Conservation (phyloP, 345 rosid genomes). For the Citrus sp. region DNA sequence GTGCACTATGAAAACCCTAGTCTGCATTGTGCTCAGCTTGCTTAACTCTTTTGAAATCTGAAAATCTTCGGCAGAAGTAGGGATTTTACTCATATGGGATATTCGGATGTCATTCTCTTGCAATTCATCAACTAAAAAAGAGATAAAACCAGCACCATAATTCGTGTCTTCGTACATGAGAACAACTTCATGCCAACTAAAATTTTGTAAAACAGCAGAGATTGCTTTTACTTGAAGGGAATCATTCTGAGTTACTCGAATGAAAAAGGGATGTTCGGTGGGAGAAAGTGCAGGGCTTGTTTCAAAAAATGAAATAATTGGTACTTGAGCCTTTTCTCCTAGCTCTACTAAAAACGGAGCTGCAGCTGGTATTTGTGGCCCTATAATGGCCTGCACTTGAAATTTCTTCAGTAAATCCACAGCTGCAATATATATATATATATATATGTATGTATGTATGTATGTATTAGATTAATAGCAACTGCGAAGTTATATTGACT, state of each 20-base stretch:
- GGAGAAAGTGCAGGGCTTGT: conserved; percentile 28
- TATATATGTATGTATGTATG: too few relatives aligned
- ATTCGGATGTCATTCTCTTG: conserved; percentile 22
- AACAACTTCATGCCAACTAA: conserved; percentile 34
- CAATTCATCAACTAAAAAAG: conserved; percentile 28
- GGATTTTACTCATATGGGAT: conserved; percentile 18
- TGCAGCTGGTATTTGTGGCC: conserved; percentile 31
- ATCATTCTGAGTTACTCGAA: conserved; percentile 28
- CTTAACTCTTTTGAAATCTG: conserved; percentile 23
- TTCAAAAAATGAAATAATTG: conserved; percentile 33
- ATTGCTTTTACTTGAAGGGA: conserved; percentile 31
- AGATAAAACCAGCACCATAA: conserved; percentile 32
- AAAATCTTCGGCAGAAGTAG: conserved; percentile 13
- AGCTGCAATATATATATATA: conserved; percentile 19
- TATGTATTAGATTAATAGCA: neutral
- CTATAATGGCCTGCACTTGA: conserved; percentile 40
- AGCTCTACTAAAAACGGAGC: conserved; percentile 28
- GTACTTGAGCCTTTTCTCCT: conserved; percentile 34
- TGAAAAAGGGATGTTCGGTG: conserved; percentile 12
- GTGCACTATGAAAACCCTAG: conserved; percentile 40
- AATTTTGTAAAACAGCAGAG: conserved; percentile 22
- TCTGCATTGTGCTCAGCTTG: conserved; percentile 27
- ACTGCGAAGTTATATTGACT: too few relatives aligned
- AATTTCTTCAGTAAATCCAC: conserved; percentile 34
- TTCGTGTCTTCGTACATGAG: conserved; percentile 33